Evolutionary conservation across 2,329 filamentous ascomycete genomes (phyloP), one percentile per base, ranked within the genome.

Genomic region (Neonectria hederae): DNA sequence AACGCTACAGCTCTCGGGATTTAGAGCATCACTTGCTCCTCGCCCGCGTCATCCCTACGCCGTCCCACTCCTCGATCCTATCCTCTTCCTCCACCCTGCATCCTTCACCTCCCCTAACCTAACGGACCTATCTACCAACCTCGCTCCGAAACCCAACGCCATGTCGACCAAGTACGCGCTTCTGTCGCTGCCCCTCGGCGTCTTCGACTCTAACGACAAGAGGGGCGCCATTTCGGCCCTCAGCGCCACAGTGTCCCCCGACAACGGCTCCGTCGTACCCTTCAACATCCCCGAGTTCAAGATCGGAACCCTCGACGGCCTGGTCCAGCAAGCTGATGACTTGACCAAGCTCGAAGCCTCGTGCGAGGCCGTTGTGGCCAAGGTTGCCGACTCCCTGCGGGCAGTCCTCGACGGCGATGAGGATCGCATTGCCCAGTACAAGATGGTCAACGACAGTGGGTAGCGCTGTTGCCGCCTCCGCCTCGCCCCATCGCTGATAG

Each of bases 281-380:
- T 97, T 98, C 77, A 83, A 87, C 61, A 91, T 98, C 68, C 96
- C 96, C 21, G 91, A 94, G 69, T 97, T 99, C 87, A 99, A 98
- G 84, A 97, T 99, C 78, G 96, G 96, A 63, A 97, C 96, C 0
- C 86, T 99, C 40, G 96, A 99, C 82, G 93, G 92, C 42, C 86
- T 99, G 62, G 94, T 99, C 48, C 93, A 97, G 81, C 95, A 99
- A 80, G 96, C 96, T 61, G 96, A 99, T 76, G 96, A 98, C 76
- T 84, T 99, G 59, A 87, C 90, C 63, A 98, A 97, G 87, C 89
- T 98, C 55, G 93, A 97, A 71, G 79, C 85, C 38, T 86, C 87
- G 38, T 97, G 94, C 78, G 89, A 94, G 79, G 87, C 85, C 57
- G 93, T 97, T 7, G 94, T 97, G 42, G 86, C 86, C 72, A 98